Base-by-base conservation (phyloP, 805 yeast species). In the Wickerhamiella azymoides region DNA sequence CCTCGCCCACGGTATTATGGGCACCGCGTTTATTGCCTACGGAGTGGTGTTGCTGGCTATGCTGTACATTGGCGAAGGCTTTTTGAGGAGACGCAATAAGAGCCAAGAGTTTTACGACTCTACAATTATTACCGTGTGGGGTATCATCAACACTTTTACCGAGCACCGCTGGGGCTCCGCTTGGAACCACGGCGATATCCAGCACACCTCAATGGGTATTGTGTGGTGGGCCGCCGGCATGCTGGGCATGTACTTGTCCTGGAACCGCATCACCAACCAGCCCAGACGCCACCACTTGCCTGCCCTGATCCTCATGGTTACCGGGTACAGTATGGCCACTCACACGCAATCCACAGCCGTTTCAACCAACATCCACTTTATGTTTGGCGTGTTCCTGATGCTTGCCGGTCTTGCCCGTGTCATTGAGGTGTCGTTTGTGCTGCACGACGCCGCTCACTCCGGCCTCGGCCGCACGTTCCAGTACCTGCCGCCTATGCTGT, bases 1-100 rank as follows among this genome's bases (percentile, higher is more conserved):
- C 62, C 74, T 86, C 36, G 97, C 97, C 0, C 97, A 89, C 61
- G 96, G 96, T 4, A 84, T 89, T 49, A 89, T 89, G 97, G 97
- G 97, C 0, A 73, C 84, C 19, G 80, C 94, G 0, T 89, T 89
- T 54, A 72, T 89, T 10, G 63, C 71, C 3, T 89, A 89, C 60
- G 94, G 96, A 3, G 77, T 80, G 49, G 63, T 85, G 10, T 69
- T 84, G 54, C 60, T 76, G 2, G 61, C 77, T 56, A 79, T 84
- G 55, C 68, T 89, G 45, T 72, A 77, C 8, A 64, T 84, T 3
- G 92, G 88, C 60, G 86, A 54, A 65, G 84, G 55, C 64, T 74
- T 54, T 62, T 70, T 49, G 52, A 60, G n/a, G 57, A 64, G 62
- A 10, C 51, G 53, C 8, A 66, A 66, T 44, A 74, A 70, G 50